Conservation (phyloP, 106 monocot genomes). For the Dendrobium catenatum region DNA sequence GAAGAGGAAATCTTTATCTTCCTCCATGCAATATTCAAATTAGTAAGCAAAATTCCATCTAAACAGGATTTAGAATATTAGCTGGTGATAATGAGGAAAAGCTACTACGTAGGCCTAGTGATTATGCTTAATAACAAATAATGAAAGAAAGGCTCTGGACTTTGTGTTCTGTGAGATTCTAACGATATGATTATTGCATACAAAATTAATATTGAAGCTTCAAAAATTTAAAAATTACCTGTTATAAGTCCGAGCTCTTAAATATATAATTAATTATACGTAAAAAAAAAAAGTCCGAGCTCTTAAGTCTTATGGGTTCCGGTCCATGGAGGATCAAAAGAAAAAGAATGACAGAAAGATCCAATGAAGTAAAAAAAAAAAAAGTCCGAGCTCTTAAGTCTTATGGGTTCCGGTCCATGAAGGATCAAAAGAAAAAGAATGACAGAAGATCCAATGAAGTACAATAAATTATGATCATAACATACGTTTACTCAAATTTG, state of each 20-base stretch:
- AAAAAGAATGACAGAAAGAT: not conserved
- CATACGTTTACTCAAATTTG: not conserved
- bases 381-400: not conserved
- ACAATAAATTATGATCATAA: not conserved
- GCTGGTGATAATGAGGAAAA: not conserved
- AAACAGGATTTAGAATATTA: not conserved
- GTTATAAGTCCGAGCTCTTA: not conserved
- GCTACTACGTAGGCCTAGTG: not conserved
- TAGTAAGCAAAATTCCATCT: not conserved
- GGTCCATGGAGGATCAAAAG: not conserved
- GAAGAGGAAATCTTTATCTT: not conserved
- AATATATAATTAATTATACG: no score
- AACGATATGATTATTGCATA: not conserved
- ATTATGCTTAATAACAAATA: not conserved
- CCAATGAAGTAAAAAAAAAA: not conserved
- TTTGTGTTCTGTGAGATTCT: not conserved
- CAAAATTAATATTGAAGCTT: not conserved
- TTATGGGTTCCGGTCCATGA: not conserved
- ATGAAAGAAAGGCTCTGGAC: not conserved
- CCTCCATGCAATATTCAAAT: not conserved
- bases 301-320: not conserved
- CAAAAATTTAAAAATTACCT: not conserved
- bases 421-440: not conserved
- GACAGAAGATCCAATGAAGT: not conserved
- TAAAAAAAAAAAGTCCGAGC: not conserved